phyloP scores from a whole-genome alignment of 768 basidiomycete species.

The Guyanaporus albipodus region DNA sequence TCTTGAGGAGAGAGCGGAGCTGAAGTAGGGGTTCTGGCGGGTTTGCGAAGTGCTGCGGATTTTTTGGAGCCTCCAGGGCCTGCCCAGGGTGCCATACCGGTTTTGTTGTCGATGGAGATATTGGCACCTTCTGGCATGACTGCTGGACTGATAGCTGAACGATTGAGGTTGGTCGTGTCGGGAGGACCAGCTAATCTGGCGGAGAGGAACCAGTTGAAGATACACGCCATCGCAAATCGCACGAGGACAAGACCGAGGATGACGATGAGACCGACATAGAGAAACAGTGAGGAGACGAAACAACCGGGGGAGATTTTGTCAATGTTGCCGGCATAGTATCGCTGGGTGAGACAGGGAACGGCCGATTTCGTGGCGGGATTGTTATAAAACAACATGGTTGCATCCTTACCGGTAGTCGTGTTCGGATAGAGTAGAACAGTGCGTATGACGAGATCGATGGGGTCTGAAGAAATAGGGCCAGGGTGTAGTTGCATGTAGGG shows the following conservation, averaged over 20 bases:
- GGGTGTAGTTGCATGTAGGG: constrained; percentile 80
- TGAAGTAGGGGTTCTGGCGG: constrained; percentile 44
- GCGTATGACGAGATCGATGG: constrained; percentile 80
- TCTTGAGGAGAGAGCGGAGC: constrained; percentile 42
- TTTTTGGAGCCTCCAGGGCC: constrained; percentile 50
- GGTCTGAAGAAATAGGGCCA: constrained; percentile 61
- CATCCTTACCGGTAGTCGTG: constrained; percentile 73
- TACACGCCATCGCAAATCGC: constrained; percentile 92
- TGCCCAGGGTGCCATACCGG: constrained; percentile 95
- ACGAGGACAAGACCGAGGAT: constrained; percentile 88
- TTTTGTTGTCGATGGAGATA: constrained; percentile 83
- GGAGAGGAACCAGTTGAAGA: constrained; percentile 97
- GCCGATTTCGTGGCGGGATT: constrained; percentile 59
- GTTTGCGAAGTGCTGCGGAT: constrained; percentile 39
- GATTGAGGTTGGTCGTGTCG: constrained; percentile 62
- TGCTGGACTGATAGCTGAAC: constrained; percentile 87
- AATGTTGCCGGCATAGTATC: constrained; percentile 92
- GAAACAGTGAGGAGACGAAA: constrained; percentile 83
- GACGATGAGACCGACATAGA: constrained; percentile 87
- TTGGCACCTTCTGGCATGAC: constrained; percentile 98
- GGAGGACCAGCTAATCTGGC: constrained; percentile 76
- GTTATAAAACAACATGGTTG: constrained; percentile 81
- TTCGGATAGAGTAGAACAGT: constrained; percentile 52
- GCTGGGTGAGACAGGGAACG: constrained; percentile 74
- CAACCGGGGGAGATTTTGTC: constrained; percentile 97